These are phyloP conservation scores for Thermochaetoides thermophila DNA, from an alignment of 495 filamentous ascomycete species.

Conservation along the genomic window DNA sequence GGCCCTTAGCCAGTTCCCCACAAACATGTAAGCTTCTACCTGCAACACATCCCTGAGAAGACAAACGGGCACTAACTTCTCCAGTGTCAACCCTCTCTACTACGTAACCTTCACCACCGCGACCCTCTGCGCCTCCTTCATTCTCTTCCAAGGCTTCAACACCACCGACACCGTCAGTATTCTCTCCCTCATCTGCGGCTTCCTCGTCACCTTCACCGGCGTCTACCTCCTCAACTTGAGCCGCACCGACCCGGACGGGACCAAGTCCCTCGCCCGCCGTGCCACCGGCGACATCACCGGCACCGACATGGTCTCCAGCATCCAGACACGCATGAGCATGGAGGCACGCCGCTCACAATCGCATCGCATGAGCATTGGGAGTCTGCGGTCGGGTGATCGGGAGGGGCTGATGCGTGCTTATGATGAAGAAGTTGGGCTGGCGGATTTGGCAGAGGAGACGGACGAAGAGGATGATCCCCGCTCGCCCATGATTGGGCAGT, in stretches of 20 bases:
- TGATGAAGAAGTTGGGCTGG: constrained; percentile 52
- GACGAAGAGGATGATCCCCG: constrained; percentile 32
- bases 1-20: constrained; percentile 89
- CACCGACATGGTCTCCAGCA: constrained; percentile 77
- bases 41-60: no score
- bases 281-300: constrained; percentile 61
- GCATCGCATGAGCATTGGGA: constrained; percentile 39
- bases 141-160: constrained; percentile 95
- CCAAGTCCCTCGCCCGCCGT: constrained; percentile 46
- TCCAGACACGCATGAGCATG: constrained; percentile 84
- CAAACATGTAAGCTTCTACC: constrained; percentile 58
- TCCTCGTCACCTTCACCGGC: constrained; percentile 91
- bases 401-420: constrained; percentile 73
- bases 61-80: no score
- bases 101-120: constrained; percentile 99
- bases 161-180: constrained; percentile 89
- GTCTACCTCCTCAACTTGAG: constrained; percentile 96
- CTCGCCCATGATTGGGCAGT: constrained; percentile 20
- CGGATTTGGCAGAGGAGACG: constrained; percentile 55
- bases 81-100: constrained; percentile 94
- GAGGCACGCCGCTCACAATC: constrained; percentile 52
- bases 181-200: constrained; percentile 76
- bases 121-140: constrained; percentile 88
- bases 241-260: constrained; percentile 75
- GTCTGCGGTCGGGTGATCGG: constrained; percentile 49